A percentile compares a stretch with the other conserved stretches of the same genome.
phyloP scores from a whole-genome alignment of 1,284 basidiomycete species.

The Leucoagaricus sp. region DNA sequence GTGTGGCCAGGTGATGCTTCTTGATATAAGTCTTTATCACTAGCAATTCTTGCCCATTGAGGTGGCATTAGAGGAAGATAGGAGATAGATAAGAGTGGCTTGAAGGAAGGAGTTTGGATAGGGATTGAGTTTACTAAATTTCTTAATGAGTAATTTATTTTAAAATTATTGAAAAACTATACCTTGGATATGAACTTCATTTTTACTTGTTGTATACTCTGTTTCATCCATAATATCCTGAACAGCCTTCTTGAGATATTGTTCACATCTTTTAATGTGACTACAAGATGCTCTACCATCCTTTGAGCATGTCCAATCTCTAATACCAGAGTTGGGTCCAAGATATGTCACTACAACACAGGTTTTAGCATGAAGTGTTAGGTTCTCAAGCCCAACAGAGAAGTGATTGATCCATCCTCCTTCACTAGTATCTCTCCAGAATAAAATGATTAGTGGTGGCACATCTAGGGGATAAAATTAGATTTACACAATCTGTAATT shows the following conservation, averaged over 20 bases:
- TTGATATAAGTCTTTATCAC: neutral
- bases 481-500: neutral
- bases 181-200: neutral
- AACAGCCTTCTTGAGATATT: neutral
- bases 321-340: constrained; percentile 11
- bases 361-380: neutral
- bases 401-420: neutral
- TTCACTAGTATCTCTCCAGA: neutral
- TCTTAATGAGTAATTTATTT: neutral
- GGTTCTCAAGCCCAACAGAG: neutral
- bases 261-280: constrained; percentile 12
- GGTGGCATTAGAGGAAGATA: neutral
- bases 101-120: neutral
- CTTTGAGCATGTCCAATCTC: constrained; percentile 15
- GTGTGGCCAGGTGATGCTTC: too few species aligned
- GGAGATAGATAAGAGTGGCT: neutral
- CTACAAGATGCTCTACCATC: constrained; percentile 5
- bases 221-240: neutral
- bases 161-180: too few species aligned
- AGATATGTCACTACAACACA: constrained; percentile 10
- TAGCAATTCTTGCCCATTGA: neutral
- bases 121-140: neutral
- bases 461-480: neutral
- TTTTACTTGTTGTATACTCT: neutral
- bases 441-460: neutral